These are phyloP conservation scores for Cladosporium austrohemisphaericum DNA, from an alignment of 2,329 filamentous ascomycete genomes.

Conservation along the genomic window DNA sequence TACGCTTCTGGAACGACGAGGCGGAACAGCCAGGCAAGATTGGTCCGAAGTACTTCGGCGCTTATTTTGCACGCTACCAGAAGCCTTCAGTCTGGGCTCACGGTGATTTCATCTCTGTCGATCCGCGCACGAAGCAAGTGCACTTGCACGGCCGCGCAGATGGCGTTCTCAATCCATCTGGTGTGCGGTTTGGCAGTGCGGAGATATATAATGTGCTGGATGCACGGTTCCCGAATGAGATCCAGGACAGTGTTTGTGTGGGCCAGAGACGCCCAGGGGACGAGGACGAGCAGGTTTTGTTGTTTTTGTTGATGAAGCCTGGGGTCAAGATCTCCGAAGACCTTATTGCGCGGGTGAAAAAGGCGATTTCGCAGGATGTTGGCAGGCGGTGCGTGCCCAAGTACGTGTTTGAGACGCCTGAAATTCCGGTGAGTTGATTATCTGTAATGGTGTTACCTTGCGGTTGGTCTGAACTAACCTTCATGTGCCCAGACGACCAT, in stretches of 20 bases:
- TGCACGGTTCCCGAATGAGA: conserved; percentile 56
- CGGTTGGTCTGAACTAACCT: background rate
- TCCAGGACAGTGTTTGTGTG: conserved; percentile 74
- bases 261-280: conserved; percentile 66
- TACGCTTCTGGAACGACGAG: conserved; percentile 45
- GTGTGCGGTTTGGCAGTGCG: conserved; percentile 73
- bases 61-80: conserved; percentile 46
- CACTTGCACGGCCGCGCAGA: conserved; percentile 68
- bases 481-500: conserved; percentile 61
- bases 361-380: conserved; percentile 61
- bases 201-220: conserved; percentile 77
- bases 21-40: conserved; percentile 15
- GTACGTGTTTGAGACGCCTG: conserved; percentile 74
- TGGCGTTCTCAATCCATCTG: conserved; percentile 74
- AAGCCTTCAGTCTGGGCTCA: conserved; percentile 67
- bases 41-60: conserved; percentile 43
- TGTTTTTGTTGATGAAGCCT: conserved; percentile 59
- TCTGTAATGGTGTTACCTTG: background rate
- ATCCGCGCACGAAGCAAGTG: conserved; percentile 63
- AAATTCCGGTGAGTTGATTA: conserved; percentile 64
- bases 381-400: conserved; percentile 73
- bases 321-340: conserved; percentile 53
- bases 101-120: conserved; percentile 71
- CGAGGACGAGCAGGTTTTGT: conserved; percentile 55
- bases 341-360: conserved; percentile 59